Evolutionary conservation across 2,329 filamentous ascomycete genomes (phyloP).

Genomic region (Domatiomyces globalis): DNA sequence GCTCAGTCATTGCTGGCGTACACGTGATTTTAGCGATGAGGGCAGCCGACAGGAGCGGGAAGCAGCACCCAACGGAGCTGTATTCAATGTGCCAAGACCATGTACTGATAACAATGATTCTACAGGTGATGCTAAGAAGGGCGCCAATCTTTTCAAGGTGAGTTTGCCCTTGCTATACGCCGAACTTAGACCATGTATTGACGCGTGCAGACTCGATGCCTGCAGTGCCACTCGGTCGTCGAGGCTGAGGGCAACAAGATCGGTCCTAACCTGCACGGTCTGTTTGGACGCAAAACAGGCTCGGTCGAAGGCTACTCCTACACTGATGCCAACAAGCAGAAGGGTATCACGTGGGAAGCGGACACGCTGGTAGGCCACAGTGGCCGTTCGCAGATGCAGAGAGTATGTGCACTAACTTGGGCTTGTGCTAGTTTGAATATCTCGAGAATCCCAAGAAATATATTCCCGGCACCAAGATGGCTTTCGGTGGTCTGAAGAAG

Average conservation of each 20-base stretch:
- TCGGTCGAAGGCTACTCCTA: constrained; percentile 86
- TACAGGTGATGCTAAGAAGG: constrained; percentile 84
- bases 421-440: constrained; percentile 62
- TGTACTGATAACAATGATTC: constrained; percentile 9
- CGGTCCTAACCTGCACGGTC: constrained; percentile 89
- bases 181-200: constrained; percentile 6
- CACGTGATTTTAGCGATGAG: neutral
- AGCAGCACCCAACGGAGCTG: constrained; percentile 1
- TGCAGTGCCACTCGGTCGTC: constrained; percentile 96
- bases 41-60: constrained; percentile 9
- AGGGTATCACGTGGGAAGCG: constrained; percentile 81
- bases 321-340: constrained; percentile 99
- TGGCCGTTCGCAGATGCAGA: neutral
- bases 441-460: constrained; percentile 99
- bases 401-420: neutral
- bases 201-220: constrained; percentile 60
- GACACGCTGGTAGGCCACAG: constrained; percentile 55
- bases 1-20: neutral
- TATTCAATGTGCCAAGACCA: neutral
- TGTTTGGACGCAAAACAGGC: constrained; percentile 93
- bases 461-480: constrained; percentile 99
- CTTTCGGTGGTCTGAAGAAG: constrained; percentile 99
- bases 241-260: constrained; percentile 90
- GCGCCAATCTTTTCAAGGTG: constrained; percentile 93
- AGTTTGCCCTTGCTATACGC: constrained; percentile 8